Evolutionary conservation across 2,329 filamentous ascomycete species (phyloP), one percentile per base, ranked within the genome.

Genomic region (Basipetospora chlamydospora): DNA sequence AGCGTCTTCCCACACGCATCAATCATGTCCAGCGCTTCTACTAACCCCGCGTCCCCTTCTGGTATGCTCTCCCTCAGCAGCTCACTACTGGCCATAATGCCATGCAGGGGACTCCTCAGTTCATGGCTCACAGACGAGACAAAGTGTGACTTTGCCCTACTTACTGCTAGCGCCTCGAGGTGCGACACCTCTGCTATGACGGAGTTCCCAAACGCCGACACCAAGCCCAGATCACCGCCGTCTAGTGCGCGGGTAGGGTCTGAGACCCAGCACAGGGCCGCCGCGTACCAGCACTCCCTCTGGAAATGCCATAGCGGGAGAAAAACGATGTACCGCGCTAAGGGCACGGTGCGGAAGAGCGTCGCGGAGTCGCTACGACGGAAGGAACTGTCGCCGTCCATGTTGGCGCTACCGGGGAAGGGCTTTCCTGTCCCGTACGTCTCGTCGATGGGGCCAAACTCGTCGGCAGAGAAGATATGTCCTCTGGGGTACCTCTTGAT

Each of bases 61-160:
- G 47, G 49, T 3, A 47, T 45, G 6, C 60, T 60, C 12, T 67
- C 63, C 16, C 58, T 56, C 3, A 73, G 50, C 26, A 70, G 61
- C 38, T 69, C 65, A 1, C 60, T 56, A 43, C 54, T 70, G 1
- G 65, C 67, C 0, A 74, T 49, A 28, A 75, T 72, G 2, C 70
- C 70, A 41, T 75, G 69, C 2, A 74, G 48, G 0, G 70, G 70
- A 4, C 62, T 69, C 22, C 70, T 56, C 11, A 74, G 47, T 38
- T 74, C 70, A 46, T 75, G 70, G 13, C 67, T 72, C 42, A 75
- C 71, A 20, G 64, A 70, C 2, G 67, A 68, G 28, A 75, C 70
- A 40, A 74, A 73, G 8, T 70, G 68, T 1, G 64, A 63, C 43
- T 74, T 75, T 28, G 69, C 67, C 15, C 60, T 58, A 38, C 67